phyloP scores from a whole-genome alignment of 345 rosid species.

The Pistacia integerrima region DNA sequence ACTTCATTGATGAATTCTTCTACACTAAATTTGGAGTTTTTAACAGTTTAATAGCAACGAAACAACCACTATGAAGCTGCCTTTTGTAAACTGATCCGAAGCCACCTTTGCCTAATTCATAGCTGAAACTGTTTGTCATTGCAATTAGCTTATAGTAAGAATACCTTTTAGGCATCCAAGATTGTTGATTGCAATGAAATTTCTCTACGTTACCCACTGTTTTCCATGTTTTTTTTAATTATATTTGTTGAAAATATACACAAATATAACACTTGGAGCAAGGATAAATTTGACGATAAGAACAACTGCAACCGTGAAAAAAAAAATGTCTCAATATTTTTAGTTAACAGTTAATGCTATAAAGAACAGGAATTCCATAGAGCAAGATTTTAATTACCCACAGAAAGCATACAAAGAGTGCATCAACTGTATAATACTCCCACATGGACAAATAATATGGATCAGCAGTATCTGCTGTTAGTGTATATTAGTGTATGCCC shows the following conservation, averaged over 20 bases:
- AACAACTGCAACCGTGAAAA: background rate
- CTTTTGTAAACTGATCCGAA: conserved; percentile 1
- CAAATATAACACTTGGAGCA: background rate
- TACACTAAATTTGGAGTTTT: conserved; percentile 13
- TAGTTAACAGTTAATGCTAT: too few species aligned
- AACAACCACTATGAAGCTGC: background rate
- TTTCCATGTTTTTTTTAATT: background rate
- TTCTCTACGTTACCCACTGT: background rate
- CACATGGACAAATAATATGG: too few species aligned
- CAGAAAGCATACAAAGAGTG: too few species aligned
- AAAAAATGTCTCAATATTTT: background rate
- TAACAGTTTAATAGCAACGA: conserved; percentile 8
- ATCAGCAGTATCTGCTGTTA: too few species aligned
- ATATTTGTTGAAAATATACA: background rate
- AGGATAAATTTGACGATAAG: background rate
- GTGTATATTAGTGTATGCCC: too few species aligned
- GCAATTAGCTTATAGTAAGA: conserved; percentile 3
- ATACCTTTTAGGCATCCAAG: conserved; percentile 6
- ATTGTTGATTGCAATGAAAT: background rate
- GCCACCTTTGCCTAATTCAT: background rate
- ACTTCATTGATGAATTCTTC: conserved; percentile 30
- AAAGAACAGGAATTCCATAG: too few species aligned
- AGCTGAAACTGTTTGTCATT: background rate
- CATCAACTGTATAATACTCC: too few species aligned
- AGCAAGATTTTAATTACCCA: too few species aligned